Conservation (phyloP, 345 rosid genomes). For the Rhodomyrtus tomentosa region DNA sequence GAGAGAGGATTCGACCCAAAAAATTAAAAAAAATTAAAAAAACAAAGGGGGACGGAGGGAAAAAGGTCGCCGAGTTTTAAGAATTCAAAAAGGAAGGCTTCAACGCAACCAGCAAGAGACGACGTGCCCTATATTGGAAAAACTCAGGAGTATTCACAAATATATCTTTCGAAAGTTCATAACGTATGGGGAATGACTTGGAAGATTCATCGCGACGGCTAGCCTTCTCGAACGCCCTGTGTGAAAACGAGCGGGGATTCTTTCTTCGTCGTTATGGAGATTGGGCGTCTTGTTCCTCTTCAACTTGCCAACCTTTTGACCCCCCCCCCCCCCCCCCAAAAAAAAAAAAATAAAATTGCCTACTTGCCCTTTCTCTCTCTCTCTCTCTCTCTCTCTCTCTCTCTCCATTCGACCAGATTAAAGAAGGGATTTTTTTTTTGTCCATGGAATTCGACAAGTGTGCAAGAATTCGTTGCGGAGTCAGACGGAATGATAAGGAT, state of each 20-base stretch:
- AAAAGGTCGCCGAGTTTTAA: background rate
- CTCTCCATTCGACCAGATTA: background rate
- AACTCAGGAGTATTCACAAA: background rate
- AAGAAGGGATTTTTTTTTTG: background rate
- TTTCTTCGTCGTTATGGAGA: background rate
- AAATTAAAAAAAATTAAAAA: no score
- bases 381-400: background rate
- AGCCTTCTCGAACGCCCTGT: background rate
- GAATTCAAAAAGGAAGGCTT: background rate
- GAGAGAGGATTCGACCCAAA: background rate
- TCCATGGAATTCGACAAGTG: background rate
- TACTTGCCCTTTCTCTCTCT: no score
- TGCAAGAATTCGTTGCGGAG: background rate
- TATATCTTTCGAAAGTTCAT: background rate
- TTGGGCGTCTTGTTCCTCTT: background rate
- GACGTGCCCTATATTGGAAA: background rate
- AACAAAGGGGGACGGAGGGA: background rate
- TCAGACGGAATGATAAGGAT: background rate
- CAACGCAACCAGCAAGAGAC: background rate
- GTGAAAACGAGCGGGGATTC: background rate
- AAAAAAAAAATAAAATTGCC: no score
- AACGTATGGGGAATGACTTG: background rate
- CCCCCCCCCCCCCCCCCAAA: no score
- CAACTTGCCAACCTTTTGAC: background rate
- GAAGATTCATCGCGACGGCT: background rate